Evolutionary conservation across 2,329 filamentous ascomycete species (phyloP).

Genomic region (Aureobasidium sp.): DNA sequence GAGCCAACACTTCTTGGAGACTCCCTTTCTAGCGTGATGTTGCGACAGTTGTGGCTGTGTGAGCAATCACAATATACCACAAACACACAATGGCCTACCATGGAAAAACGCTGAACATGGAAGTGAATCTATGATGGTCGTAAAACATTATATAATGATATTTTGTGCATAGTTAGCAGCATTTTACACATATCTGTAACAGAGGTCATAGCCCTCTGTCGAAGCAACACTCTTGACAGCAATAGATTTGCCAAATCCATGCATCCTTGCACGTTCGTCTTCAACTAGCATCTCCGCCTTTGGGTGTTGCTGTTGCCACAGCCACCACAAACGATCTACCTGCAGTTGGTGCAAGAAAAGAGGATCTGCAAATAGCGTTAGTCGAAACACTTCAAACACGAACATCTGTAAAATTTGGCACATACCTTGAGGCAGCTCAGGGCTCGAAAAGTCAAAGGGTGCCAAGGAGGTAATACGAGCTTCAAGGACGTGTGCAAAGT

Average conservation of each 20-base stretch:
- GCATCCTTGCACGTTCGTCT: slow-evolving; percentile 17
- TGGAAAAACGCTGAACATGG: background rate
- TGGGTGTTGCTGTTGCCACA: slow-evolving; percentile 17
- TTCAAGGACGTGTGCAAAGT: slow-evolving; percentile 18
- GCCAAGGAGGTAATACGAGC: slow-evolving; percentile 16
- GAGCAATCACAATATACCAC: background rate
- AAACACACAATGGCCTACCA: too few relatives aligned
- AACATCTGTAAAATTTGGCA: background rate
- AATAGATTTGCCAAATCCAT: slow-evolving; percentile 14
- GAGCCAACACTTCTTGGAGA: background rate
- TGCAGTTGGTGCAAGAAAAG: slow-evolving; percentile 15
- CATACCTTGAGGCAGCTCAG: slow-evolving; percentile 17
- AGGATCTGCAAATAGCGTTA: slow-evolving; percentile 7
- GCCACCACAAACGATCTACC: slow-evolving; percentile 15
- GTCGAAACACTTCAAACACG: background rate
- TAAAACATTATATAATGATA: background rate
- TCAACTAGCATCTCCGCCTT: slow-evolving; percentile 15
- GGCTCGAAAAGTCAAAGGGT: slow-evolving; percentile 15
- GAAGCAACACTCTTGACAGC: slow-evolving; percentile 18
- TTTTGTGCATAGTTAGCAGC: background rate
- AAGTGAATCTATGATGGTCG: background rate
- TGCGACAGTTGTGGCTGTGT: background rate
- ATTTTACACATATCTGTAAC: slow-evolving; percentile 17
- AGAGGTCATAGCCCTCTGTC: slow-evolving; percentile 16
- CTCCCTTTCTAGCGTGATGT: background rate